A percentile compares a stretch with the other conserved stretches of the same genome.
These are phyloP conservation scores for Ceratobasidium papillatum DNA, from an alignment of 1,284 basidiomycete species.

Conservation along the genomic window DNA sequence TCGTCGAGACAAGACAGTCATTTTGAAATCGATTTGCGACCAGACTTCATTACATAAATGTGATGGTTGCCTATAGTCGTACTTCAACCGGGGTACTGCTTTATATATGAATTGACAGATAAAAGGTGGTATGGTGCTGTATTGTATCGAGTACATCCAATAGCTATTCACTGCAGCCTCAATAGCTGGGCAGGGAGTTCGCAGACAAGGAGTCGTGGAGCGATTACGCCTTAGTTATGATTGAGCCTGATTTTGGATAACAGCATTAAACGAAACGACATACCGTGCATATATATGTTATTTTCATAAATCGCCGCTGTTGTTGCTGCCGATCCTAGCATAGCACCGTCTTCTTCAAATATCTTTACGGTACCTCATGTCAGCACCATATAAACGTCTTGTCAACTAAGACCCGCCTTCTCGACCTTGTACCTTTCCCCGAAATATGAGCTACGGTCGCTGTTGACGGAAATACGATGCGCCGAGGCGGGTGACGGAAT, in stretches of 20 bases:
- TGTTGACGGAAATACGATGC: conserved; percentile 63
- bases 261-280: neutral
- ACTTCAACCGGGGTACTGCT: too few species aligned
- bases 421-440: conserved; percentile 69
- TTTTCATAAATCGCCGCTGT: conserved; percentile 16
- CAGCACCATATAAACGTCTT: neutral
- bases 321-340: conserved; percentile 5
- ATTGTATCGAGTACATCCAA: too few species aligned
- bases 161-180: neutral
- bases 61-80: too few species aligned
- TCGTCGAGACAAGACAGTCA: too few species aligned
- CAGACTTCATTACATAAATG: too few species aligned
- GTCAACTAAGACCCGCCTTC: conserved; percentile 65
- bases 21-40: too few species aligned
- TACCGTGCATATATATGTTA: conserved; percentile 13
- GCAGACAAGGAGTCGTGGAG: conserved; percentile 10
- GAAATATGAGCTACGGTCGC: conserved; percentile 61
- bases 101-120: too few species aligned
- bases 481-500: conserved; percentile 58
- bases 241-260: neutral
- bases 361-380: conserved; percentile 4
- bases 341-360: conserved; percentile 20
- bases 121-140: neutral
- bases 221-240: neutral
- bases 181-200: neutral